phyloP scores from a whole-genome alignment of 345 rosid species.

The Alliaria petiolata region DNA sequence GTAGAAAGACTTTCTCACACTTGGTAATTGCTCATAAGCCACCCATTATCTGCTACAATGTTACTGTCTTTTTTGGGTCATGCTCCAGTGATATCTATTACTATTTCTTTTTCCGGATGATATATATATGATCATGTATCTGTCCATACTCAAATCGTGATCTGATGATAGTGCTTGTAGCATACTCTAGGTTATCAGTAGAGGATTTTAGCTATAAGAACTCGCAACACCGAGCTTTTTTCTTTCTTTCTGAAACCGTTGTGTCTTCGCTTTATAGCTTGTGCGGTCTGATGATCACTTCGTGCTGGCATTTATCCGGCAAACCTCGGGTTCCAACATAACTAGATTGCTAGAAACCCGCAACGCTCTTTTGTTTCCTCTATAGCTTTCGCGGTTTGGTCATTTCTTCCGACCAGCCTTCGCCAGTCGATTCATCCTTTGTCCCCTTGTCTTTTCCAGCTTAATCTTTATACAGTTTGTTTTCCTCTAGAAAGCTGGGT shows the following conservation, averaged over 20 bases:
- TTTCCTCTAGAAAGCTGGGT: no score
- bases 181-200: background rate
- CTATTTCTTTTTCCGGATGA: background rate
- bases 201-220: background rate
- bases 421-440: background rate
- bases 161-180: background rate
- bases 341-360: background rate
- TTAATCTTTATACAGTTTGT: no score
- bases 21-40: background rate
- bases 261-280: background rate
- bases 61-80: background rate
- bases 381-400: background rate
- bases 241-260: background rate
- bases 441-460: background rate
- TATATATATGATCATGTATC: background rate
- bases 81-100: background rate
- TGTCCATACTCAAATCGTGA: background rate
- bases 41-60: background rate
- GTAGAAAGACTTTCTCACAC: background rate
- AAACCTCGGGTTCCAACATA: background rate
- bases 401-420: background rate
- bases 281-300: background rate
- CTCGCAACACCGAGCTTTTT: background rate
- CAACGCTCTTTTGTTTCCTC: no score
- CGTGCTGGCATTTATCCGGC: background rate